These are phyloP conservation scores for Gentiana dahurica DNA, from an alignment of 257 asterid species.

Conservation along the genomic window DNA sequence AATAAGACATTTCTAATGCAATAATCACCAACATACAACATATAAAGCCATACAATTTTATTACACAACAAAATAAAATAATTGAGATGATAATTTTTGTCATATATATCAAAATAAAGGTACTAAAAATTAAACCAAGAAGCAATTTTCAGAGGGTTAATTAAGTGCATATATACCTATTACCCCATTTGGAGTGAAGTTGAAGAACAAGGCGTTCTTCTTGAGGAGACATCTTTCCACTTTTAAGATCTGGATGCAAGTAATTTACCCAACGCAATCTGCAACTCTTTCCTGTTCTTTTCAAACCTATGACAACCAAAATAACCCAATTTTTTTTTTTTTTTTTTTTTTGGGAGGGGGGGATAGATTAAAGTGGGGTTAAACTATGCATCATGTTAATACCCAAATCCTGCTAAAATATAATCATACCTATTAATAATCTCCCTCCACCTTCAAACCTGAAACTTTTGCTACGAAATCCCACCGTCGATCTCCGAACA, in stretches of 20 bases:
- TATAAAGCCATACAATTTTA: too few species aligned
- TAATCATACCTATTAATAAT: constrained; percentile 69
- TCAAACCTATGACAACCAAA: constrained; percentile 43
- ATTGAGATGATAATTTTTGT: too few species aligned
- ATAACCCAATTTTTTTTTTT: too few species aligned
- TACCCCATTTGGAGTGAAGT: constrained; percentile 83
- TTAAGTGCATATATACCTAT: constrained; percentile 31
- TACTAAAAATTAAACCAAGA: too few species aligned
- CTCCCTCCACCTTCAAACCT: constrained; percentile 99
- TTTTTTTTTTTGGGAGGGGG: too few species aligned
- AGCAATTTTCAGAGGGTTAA: too few species aligned
- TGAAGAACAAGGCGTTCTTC: constrained; percentile 73
- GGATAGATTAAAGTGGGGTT: too few species aligned
- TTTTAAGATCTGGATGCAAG: constrained; percentile 71
- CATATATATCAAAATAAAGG: too few species aligned
- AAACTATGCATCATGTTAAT: neutral
- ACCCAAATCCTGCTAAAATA: constrained; percentile 17
- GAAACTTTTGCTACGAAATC: constrained; percentile 94
- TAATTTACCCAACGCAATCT: constrained; percentile 93
- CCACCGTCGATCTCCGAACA: constrained; percentile 93
- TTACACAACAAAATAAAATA: too few species aligned
- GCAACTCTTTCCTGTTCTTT: constrained; percentile 92
- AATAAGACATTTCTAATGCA: too few species aligned
- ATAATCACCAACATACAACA: too few species aligned
- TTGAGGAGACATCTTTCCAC: constrained; percentile 75